These are phyloP conservation scores for Ligustrum vulgare DNA, from an alignment of 257 asterid species.

Conservation along the genomic window DNA sequence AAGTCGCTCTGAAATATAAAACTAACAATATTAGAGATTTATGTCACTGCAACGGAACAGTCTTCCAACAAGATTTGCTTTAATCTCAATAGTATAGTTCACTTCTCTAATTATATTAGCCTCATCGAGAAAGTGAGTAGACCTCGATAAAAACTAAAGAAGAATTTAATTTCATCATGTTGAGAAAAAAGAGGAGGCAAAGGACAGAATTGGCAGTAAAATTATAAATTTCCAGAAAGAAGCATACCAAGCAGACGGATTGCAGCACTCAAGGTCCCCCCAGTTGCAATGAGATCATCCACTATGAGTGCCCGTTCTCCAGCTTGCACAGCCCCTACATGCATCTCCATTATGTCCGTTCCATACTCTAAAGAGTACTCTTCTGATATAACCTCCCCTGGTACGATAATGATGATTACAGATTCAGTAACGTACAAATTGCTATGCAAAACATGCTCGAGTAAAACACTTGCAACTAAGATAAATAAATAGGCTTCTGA, in stretches of 20 bases:
- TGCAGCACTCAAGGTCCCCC: conserved; percentile 89
- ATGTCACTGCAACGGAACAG: too few species aligned
- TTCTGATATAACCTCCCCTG: conserved; percentile 92
- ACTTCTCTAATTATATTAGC: background rate
- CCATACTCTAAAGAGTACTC: conserved; percentile 94
- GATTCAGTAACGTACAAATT: background rate
- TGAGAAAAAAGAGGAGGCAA: conserved; percentile 1
- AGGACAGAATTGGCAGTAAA: background rate
- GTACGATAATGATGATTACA: conserved; percentile 19
- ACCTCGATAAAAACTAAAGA: background rate
- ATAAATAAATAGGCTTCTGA: background rate
- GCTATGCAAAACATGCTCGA: conserved; percentile 9
- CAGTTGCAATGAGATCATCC: conserved; percentile 96
- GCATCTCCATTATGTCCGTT: conserved; percentile 90
- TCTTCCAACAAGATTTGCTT: background rate
- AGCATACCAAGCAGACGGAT: conserved; percentile 75
- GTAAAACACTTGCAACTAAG: background rate
- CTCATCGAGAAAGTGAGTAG: conserved; percentile 3
- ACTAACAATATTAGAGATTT: conserved; percentile 21
- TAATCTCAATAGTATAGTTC: background rate
- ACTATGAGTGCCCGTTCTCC: conserved; percentile 83
- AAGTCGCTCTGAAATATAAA: conserved; percentile 74
- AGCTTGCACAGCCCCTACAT: conserved; percentile 86
- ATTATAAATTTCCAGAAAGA: background rate
- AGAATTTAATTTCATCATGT: background rate